These are phyloP conservation scores for Diatrype stigma DNA, from an alignment of 2,329 filamentous ascomycete species.

Conservation along the genomic window DNA sequence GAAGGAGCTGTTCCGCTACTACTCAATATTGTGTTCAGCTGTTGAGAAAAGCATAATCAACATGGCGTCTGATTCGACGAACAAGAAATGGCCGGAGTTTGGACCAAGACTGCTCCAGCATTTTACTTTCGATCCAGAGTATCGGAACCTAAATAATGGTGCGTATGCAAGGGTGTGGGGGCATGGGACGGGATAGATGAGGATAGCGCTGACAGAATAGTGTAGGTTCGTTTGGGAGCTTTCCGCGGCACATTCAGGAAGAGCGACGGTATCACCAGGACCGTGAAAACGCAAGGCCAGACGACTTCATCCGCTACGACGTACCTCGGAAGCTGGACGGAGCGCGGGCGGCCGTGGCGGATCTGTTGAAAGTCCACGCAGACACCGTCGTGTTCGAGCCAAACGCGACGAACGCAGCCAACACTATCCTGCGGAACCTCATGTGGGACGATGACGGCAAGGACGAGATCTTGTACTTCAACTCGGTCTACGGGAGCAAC, in stretches of 20 bases:
- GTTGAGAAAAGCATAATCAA: too few relatives aligned
- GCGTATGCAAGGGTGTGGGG: slow-evolving; percentile 11
- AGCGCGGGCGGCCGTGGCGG: slow-evolving; percentile 60
- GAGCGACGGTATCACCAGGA: slow-evolving; percentile 63
- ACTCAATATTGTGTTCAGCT: too few relatives aligned
- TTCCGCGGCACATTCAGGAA: slow-evolving; percentile 58
- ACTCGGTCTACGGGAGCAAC: slow-evolving; percentile 73
- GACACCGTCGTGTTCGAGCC: slow-evolving; percentile 70
- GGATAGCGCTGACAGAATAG: neutral
- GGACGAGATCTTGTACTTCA: slow-evolving; percentile 77
- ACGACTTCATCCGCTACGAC: slow-evolving; percentile 70
- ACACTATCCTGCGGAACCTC: slow-evolving; percentile 76
- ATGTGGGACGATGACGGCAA: slow-evolving; percentile 62
- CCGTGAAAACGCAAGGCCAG: slow-evolving; percentile 62
- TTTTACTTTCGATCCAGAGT: slow-evolving; percentile 66
- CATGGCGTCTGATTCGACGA: too few relatives aligned
- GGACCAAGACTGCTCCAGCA: slow-evolving; percentile 55
- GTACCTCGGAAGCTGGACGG: slow-evolving; percentile 60
- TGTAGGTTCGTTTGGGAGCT: slow-evolving; percentile 73
- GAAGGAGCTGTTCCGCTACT: too few relatives aligned
- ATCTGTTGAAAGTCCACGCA: slow-evolving; percentile 60
- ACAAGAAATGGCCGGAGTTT: slow-evolving; percentile 28
- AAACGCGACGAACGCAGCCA: slow-evolving; percentile 77
- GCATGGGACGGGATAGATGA: neutral
- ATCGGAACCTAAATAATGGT: slow-evolving; percentile 77